phyloP scores from a whole-genome alignment of 2,329 filamentous ascomycete genomes.

The Diplodia mutila region DNA sequence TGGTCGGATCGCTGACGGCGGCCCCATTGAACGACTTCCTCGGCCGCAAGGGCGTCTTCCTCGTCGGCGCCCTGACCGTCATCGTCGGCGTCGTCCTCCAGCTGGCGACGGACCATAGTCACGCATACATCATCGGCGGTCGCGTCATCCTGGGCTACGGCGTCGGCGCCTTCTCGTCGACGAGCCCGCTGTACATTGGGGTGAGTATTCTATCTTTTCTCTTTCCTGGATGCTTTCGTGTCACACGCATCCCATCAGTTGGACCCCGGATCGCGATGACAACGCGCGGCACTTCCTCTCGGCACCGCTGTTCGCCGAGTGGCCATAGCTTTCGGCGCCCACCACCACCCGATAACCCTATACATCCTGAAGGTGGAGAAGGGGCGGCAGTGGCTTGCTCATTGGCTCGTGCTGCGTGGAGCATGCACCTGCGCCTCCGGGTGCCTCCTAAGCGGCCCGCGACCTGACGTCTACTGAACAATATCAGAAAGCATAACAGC shows the following conservation, averaged over 20 bases:
- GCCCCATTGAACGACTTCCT: slow-evolving; percentile 44
- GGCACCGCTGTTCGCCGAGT: background rate
- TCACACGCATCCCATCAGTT: background rate
- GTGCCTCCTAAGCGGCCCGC: background rate
- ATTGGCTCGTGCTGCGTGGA: background rate
- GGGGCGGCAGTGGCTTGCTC: background rate
- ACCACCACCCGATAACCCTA: background rate
- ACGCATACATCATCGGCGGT: slow-evolving; percentile 22
- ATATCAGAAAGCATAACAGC: background rate
- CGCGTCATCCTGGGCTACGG: slow-evolving; percentile 36
- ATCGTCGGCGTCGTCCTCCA: slow-evolving; percentile 30
- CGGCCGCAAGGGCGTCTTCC: slow-evolving; percentile 42
- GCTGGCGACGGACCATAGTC: slow-evolving; percentile 19
- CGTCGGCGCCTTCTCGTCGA: slow-evolving; percentile 46
- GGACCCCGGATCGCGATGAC: background rate
- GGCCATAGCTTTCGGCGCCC: slow-evolving; percentile 8
- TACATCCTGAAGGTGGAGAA: background rate
- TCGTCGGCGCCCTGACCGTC: slow-evolving; percentile 35
- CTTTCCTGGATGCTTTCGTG: background rate
- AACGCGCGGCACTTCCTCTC: background rate
- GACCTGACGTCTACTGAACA: background rate
- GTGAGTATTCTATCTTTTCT: slow-evolving; percentile 21
- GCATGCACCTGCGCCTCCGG: background rate
- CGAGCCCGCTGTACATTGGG: slow-evolving; percentile 45
- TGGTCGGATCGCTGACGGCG: slow-evolving; percentile 42